Percentiles rank a stretch among this genome's conserved stretches.
Conservation (phyloP, 2,329 filamentous ascomycete species). For the Achaetomium macrosporum region DNA sequence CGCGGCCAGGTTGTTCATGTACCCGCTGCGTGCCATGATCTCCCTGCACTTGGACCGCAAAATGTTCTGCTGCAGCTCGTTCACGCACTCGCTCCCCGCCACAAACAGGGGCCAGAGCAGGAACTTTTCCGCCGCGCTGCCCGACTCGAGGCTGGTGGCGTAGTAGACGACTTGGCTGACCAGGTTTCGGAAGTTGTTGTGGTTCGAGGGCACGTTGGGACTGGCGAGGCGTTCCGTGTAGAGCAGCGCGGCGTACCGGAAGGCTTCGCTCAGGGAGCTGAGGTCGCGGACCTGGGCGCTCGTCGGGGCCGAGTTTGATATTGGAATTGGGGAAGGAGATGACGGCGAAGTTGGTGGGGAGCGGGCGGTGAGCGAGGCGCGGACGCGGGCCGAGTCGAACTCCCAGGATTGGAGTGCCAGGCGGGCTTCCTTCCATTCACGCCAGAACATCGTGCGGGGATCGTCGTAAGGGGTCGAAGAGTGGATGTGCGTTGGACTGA, state of each 20-base stretch:
- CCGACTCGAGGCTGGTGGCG: conserved; percentile 70
- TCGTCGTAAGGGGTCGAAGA: conserved; percentile 49
- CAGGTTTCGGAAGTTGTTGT: conserved; percentile 75
- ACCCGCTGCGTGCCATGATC: conserved; percentile 82
- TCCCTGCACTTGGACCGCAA: conserved; percentile 76
- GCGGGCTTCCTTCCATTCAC: conserved; percentile 77
- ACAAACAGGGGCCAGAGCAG: conserved; percentile 91
- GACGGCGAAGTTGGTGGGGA: conserved; percentile 6
- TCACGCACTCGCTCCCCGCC: conserved; percentile 81
- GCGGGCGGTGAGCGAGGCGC: conserved; percentile 37
- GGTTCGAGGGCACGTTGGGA: conserved; percentile 64
- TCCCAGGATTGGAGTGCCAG: conserved; percentile 75
- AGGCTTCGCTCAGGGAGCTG: conserved; percentile 78
- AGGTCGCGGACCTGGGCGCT: conserved; percentile 66
- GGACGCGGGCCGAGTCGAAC: conserved; percentile 54
- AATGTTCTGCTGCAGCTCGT: conserved; percentile 69
- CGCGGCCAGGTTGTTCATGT: conserved; percentile 86
- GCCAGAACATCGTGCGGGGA: conserved; percentile 65
- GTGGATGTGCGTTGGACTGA: conserved; percentile 36
- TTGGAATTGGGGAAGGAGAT: not conserved
- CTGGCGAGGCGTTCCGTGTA: conserved; percentile 85
- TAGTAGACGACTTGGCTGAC: conserved; percentile 80
- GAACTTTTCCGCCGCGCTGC: conserved; percentile 74
- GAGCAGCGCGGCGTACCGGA: conserved; percentile 80
- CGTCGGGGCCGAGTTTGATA: conserved; percentile 33